phyloP scores from a whole-genome alignment of 2,329 filamentous ascomycete species.

The Botrytis fragariae region DNA sequence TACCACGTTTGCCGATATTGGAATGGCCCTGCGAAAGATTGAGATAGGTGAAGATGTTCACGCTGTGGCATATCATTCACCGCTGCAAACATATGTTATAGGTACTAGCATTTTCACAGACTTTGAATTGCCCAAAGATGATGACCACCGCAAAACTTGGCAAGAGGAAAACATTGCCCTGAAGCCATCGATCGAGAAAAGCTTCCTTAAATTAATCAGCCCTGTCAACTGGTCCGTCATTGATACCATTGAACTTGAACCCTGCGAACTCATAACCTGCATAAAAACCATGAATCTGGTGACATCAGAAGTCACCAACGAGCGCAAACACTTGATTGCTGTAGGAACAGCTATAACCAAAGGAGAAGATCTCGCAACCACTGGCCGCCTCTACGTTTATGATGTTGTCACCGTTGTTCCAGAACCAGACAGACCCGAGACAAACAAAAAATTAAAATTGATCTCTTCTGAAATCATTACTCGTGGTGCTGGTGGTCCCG shows the following conservation, averaged over 20 bases:
- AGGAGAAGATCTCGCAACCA: constrained; percentile 85
- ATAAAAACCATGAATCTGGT: constrained; percentile 84
- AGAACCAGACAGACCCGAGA: constrained; percentile 80
- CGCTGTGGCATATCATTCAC: constrained; percentile 72
- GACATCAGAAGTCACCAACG: constrained; percentile 85
- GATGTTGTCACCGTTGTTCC: constrained; percentile 91
- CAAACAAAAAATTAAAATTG: constrained; percentile 79
- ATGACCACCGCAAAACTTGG: constrained; percentile 77
- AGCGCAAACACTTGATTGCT: constrained; percentile 76
- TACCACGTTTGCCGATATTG: constrained; percentile 69
- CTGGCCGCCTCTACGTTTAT: constrained; percentile 84
- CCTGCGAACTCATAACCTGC: constrained; percentile 74
- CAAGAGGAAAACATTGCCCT: constrained; percentile 63
- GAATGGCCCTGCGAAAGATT: constrained; percentile 72
- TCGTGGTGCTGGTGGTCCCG: constrained; percentile 87
- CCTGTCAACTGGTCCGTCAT: constrained; percentile 76
- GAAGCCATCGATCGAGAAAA: constrained; percentile 68
- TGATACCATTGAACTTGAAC: constrained; percentile 70
- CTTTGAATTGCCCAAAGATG: constrained; percentile 84
- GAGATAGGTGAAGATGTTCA: constrained; percentile 68
- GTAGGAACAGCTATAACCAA: constrained; percentile 83
- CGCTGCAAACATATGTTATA: constrained; percentile 72
- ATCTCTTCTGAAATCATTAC: constrained; percentile 85
- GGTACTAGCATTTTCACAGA: constrained; percentile 65
- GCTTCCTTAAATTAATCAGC: constrained; percentile 74